Evolutionary conservation across 2,329 filamentous ascomycete genomes (phyloP), one percentile per base, ranked within the genome.

Genomic region (Biscogniauxia mediterranea): DNA sequence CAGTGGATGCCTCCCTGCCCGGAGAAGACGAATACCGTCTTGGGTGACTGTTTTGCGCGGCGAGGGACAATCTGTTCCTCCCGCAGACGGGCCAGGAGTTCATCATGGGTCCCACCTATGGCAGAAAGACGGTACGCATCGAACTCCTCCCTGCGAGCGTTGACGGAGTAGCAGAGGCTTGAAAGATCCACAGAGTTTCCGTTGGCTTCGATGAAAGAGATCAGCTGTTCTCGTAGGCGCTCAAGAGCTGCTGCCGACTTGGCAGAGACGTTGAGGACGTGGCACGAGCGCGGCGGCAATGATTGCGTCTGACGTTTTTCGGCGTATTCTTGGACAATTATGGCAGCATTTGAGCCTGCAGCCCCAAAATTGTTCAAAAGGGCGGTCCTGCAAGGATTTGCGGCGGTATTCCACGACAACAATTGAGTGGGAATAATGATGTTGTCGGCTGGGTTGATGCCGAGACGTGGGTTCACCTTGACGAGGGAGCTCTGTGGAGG

Each of bases 1-100:
- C 61, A 64, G 28, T 73, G 73, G 26, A 70, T 68, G 46, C 69
- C 66, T 2, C 74, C 75, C 59, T 77, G 75, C 3, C 75, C 75
- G 2, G 75, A 75, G 54, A 76, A 77, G 1, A 71, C 69, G 53
- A 77, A 76, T 0, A 71, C 67, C 9, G 54, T 59, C 58, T 67
- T 23, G 52, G 54, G 21, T 21, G 23, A 17, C 1, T 25, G 32
- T 25, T 21, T 19, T 20, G 15, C n/a, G 23, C 23, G 6, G 19
- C 21, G 17, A 42, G 49, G 26, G 50, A 52, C 25, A 20, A 38
- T 21, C n/a, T 49, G 67, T 4, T 50, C 20, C 11, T 52, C 54
- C 7, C 21, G 56, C 23, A 51, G 21, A 13, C 55, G 13, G 5
- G 32, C 32, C 23, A 19, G 63, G 46, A 11, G 65, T 61, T 7